phyloP scores from a whole-genome alignment of 2,329 filamentous ascomycete genomes.

The Grosmannia serpens region DNA sequence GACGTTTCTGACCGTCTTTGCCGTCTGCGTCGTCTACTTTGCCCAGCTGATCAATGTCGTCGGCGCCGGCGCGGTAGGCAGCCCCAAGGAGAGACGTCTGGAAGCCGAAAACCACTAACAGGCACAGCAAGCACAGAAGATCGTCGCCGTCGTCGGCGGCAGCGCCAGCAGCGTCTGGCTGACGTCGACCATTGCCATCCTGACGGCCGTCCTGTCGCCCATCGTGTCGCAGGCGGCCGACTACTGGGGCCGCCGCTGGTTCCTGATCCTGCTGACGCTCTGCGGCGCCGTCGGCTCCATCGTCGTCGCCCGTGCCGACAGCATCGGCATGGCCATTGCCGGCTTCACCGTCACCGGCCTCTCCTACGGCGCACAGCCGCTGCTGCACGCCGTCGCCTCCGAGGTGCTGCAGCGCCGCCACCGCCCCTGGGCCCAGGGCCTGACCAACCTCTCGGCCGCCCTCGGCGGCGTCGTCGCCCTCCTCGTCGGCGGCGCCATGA shows the following conservation, averaged over 20 bases:
- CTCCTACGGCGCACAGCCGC: conserved; percentile 24
- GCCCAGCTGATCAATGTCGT: conserved; percentile 23
- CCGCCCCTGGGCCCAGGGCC: conserved; percentile 24
- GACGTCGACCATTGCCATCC: conserved; percentile 22
- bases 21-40: conserved; percentile 24
- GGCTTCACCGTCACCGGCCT: conserved; percentile 24
- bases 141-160: not conserved
- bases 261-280: conserved; percentile 24
- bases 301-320: conserved; percentile 22
- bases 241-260: conserved; percentile 30
- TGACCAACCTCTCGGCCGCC: conserved; percentile 18
- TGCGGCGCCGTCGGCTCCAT: conserved; percentile 23
- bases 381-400: conserved; percentile 26
- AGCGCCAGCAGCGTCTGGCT: conserved; percentile 21
- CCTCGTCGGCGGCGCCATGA: conserved; percentile 23
- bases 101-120: not conserved
- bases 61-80: conserved; percentile 20
- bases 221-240: conserved; percentile 28
- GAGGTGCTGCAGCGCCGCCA: conserved; percentile 27
- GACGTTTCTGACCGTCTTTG: conserved; percentile 23
- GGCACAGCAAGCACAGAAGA: conserved; percentile 3
- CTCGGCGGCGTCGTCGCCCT: conserved; percentile 22
- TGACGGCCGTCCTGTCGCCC: conserved; percentile 24
- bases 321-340: conserved; percentile 24
- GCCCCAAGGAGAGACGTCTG: not conserved